Base-by-base conservation (phyloP, 768 basidiomycete genomes). In the Lactarius psammicola region DNA sequence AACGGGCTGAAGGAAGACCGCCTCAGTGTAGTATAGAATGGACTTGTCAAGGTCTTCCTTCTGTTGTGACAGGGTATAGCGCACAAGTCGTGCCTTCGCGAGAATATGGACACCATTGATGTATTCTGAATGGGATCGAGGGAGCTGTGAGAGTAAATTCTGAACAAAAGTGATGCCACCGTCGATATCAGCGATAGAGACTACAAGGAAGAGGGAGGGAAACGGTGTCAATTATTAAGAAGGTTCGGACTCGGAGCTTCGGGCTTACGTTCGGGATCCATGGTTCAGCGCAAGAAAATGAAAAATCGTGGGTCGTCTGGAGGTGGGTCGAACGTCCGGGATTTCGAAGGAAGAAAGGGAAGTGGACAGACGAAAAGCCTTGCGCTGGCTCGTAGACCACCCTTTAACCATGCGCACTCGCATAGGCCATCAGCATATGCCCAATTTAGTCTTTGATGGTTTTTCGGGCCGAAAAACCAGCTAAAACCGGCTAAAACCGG, bases 1-100 rank as follows among this genome's bases (percentile, higher is more conserved):
- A 23, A 51, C 5, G 3, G 23, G 49, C 2, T 5, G 49, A 26
- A 51, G 49, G 23, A 51, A 13, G 49, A 51, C 26, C 0, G 26
- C 26, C 23, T 51, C 26, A 10, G 23, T 26, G 13, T 2, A 3
- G 26, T 51, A 15, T 15, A 51, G 1, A 7, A 51, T 26, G 13
- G 13, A 26, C 49, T 51, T 51, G 49, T 51, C 49, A 26, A 51
- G 49, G 13, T 51, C 49, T 15, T 26, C 23, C 6, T 28, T 51
- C 13, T 26, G 11, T 5, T 2, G 23, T 51, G 49, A 51, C 13
- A 13, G 13, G 0, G 0, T 0, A 51, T 51, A 28, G 1, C 26
- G 26, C 0, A 0, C 0, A 2, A 13, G 17, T 51, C 26, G 49
- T 23, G 1, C 26, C 6, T 0, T 5, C 1, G 13, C 49, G 26